These are phyloP conservation scores for Phytophthora foliorum DNA, from an alignment of 352 stramenopile genomes.

Conservation along the genomic window DNA sequence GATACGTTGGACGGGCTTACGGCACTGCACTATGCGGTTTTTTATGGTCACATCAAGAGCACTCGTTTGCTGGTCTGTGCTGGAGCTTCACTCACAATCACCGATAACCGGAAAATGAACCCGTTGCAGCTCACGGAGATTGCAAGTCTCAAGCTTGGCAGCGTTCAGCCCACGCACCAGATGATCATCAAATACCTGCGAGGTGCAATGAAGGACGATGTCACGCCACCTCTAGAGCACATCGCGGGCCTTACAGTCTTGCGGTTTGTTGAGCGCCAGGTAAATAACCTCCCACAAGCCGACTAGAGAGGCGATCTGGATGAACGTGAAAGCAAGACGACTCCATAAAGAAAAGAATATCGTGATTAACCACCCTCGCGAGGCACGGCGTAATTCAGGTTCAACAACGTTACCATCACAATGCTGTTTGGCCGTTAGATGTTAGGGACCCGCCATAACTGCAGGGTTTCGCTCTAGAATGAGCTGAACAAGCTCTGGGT, in stretches of 20 bases:
- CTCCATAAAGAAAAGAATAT: too few species aligned
- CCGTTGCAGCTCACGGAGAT: slow-evolving; percentile 80
- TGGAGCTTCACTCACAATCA: slow-evolving; percentile 57
- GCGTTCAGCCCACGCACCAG: slow-evolving; percentile 83
- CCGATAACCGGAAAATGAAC: slow-evolving; percentile 75
- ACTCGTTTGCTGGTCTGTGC: slow-evolving; percentile 66
- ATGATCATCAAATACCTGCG: slow-evolving; percentile 90
- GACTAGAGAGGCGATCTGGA: slow-evolving; percentile 10
- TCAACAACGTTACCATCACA: too few species aligned
- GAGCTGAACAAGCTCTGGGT: slow-evolving; percentile 23
- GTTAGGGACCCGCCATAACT: neutral
- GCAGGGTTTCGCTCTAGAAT: slow-evolving; percentile 14
- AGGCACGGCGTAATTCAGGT: neutral
- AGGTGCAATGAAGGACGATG: slow-evolving; percentile 77
- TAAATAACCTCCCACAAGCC: slow-evolving; percentile 55
- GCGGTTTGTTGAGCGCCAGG: slow-evolving; percentile 71
- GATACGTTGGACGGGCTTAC: slow-evolving; percentile 67
- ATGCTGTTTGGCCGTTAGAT: neutral
- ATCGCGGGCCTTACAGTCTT: slow-evolving; percentile 77
- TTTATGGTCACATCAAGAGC: slow-evolving; percentile 82
- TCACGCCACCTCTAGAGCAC: slow-evolving; percentile 81
- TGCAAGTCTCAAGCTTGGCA: slow-evolving; percentile 77
- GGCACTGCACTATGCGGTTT: slow-evolving; percentile 78
- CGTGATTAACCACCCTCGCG: neutral
- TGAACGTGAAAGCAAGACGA: neutral